Percentiles rank a stretch among this genome's conserved stretches.
Evolutionary conservation across 2,329 filamentous ascomycete genomes (phyloP).

Genomic region (Pseudonectria buxi): DNA sequence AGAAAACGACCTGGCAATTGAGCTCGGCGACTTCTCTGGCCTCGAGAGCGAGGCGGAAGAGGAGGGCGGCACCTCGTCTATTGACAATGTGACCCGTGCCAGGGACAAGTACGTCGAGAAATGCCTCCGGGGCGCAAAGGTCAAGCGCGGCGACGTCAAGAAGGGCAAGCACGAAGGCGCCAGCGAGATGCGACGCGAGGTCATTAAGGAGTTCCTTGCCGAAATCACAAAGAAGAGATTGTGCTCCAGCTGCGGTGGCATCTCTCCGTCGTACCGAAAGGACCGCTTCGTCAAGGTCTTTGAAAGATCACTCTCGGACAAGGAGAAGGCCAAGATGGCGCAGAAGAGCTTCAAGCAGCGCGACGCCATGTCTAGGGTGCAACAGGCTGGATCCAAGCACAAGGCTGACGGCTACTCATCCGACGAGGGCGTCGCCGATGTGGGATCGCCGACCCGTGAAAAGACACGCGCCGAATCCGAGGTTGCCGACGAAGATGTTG

Average conservation of each 20-base stretch:
- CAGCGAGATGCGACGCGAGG: slow-evolving; percentile 63
- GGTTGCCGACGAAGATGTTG: slow-evolving; percentile 38
- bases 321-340: slow-evolving; percentile 72
- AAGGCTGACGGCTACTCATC: slow-evolving; percentile 39
- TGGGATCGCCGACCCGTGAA: slow-evolving; percentile 41
- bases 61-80: slow-evolving; percentile 50
- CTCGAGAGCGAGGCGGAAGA: slow-evolving; percentile 55
- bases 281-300: slow-evolving; percentile 93
- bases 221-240: slow-evolving; percentile 62
- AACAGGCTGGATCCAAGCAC: slow-evolving; percentile 30
- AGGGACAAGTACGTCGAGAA: slow-evolving; percentile 64
- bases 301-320: slow-evolving; percentile 67
- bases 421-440: slow-evolving; percentile 66
- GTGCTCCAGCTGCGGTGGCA: slow-evolving; percentile 61
- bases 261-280: slow-evolving; percentile 79
- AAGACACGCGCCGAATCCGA: slow-evolving; percentile 36
- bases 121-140: slow-evolving; percentile 56
- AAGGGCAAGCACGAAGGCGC: slow-evolving; percentile 77
- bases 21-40: slow-evolving; percentile 28
- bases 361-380: slow-evolving; percentile 56
- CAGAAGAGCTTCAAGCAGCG: slow-evolving; percentile 58
- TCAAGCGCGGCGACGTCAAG: slow-evolving; percentile 41
- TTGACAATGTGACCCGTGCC: slow-evolving; percentile 47
- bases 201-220: slow-evolving; percentile 76
- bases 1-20: slow-evolving; percentile 35